Evolutionary conservation across 2,329 filamentous ascomycete species (phyloP), one percentile per base, ranked within the genome.

Genomic region (Phoma sp.): DNA sequence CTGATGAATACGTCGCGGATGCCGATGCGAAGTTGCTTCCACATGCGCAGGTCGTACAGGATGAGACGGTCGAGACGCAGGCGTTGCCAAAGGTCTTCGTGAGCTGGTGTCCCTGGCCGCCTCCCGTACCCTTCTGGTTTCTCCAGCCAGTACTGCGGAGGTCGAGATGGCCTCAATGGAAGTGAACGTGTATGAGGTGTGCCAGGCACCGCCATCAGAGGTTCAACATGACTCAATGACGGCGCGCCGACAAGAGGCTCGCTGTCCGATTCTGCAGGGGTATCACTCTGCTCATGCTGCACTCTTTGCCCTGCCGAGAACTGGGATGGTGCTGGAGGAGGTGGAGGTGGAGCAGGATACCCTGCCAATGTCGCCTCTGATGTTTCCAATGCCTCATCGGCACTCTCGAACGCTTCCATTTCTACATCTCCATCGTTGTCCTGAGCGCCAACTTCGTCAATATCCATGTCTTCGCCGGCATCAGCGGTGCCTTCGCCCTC

Each of bases 31-130:
- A 96, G 85, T 72, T 92, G 95, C 77, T 99, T 99, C 95, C 95
- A 99, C 83, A 99, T 87, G 34, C 95, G 84, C 45, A 99, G 78
- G 73, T 99, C 95, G 72, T 96, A 99, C 7, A 99, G 81, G 25
- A 99, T 91, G 69, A 99, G 84, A 85, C 92, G 96, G 75, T 99
- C 95, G 5, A 99, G 81, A 26, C 95, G 88, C 11, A 98, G 90
- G 26, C 93, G 88, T 69, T 93, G 87, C 78, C 92, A 92, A 5
- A 99, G 82, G 68, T 99, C 90, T 73, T 99, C 95, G 47, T 92
- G 89, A 14, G 85, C 82, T 40, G 88, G 88, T 6, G 88, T 78
- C 47, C 83, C 83, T 26, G 85, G 82, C 34, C 82, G 81, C 51
- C 85, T 82, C 37, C 81, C 83, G 71, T 90, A 93, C 26, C 84